Evolutionary conservation across 306 rosid genomes (phyloP).

Genomic region (Purshia tridentata): DNA sequence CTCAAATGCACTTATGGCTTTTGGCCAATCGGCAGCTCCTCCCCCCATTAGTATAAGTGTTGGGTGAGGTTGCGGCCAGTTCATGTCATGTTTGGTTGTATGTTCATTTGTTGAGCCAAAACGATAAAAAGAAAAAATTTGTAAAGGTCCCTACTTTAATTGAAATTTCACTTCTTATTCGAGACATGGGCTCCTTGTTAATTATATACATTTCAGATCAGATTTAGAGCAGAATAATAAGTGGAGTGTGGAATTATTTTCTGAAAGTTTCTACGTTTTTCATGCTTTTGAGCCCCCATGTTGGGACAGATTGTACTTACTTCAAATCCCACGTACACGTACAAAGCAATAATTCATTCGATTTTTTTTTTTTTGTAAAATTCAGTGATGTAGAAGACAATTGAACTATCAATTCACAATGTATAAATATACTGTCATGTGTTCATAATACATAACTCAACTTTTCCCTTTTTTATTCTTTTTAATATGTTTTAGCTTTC

Average conservation of each 20-base stretch:
- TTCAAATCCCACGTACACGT: not conserved
- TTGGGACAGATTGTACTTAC: not conserved
- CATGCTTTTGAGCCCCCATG: not conserved
- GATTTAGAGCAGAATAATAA: not conserved
- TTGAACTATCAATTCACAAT: too few species aligned
- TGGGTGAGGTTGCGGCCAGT: not conserved
- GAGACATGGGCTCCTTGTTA: conserved; percentile 2
- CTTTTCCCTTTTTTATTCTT: not conserved
- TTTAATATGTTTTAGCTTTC: conserved; percentile 6
- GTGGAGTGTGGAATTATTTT: not conserved
- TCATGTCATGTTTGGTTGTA: not conserved
- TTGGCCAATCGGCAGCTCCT: conserved; percentile 1
- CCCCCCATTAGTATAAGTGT: not conserved
- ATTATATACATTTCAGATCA: not conserved
- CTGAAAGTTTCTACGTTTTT: not conserved
- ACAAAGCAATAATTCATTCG: not conserved
- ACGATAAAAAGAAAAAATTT: not conserved
- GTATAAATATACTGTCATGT: not conserved
- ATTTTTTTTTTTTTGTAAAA: not conserved
- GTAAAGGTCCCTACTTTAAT: not conserved
- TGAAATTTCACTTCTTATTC: not conserved
- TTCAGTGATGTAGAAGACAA: not conserved
- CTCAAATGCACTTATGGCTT: not conserved
- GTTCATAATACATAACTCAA: not conserved
- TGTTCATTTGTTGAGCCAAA: not conserved